phyloP scores from a whole-genome alignment of 2,329 filamentous ascomycete species.

The Rutstroemia sp. region DNA sequence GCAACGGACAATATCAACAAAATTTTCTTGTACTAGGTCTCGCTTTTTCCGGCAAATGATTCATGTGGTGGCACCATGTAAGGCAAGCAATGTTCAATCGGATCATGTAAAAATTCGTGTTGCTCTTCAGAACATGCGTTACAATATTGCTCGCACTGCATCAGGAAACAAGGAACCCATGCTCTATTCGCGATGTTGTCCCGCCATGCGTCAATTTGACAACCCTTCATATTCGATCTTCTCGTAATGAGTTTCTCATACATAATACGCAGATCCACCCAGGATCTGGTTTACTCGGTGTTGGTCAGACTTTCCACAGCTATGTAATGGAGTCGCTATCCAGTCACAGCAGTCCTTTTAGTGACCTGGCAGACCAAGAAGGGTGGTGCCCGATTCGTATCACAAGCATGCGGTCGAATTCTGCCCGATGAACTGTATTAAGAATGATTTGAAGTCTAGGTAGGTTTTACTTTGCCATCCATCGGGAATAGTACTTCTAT shows the following conservation, averaged over 20 bases:
- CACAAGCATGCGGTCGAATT: background rate
- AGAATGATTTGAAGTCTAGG: background rate
- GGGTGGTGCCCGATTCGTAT: conserved; percentile 2
- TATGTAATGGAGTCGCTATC: background rate
- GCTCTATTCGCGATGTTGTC: background rate
- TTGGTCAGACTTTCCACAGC: background rate
- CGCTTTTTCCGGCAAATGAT: conserved; percentile 4
- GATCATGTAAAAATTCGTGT: conserved; percentile 7
- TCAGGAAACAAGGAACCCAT: conserved; percentile 4
- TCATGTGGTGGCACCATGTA: conserved; percentile 2
- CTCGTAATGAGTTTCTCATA: background rate
- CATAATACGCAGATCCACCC: background rate
- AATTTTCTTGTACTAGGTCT: conserved; percentile 2
- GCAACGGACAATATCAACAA: conserved; percentile 3
- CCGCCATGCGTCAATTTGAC: background rate
- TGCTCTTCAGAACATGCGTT: conserved; percentile 1
- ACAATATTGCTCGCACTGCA: conserved; percentile 9
- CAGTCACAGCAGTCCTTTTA: background rate
- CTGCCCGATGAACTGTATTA: background rate
- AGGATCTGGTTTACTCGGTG: background rate
- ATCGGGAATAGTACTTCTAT: background rate
- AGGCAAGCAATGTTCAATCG: background rate
- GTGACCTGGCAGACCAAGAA: background rate
- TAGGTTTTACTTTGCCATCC: background rate
- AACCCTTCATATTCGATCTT: background rate